Percentiles rank a stretch among this genome's conserved stretches.
Conservation (phyloP, 108 stramenopile genomes). For the Cyclotella atomus region DNA sequence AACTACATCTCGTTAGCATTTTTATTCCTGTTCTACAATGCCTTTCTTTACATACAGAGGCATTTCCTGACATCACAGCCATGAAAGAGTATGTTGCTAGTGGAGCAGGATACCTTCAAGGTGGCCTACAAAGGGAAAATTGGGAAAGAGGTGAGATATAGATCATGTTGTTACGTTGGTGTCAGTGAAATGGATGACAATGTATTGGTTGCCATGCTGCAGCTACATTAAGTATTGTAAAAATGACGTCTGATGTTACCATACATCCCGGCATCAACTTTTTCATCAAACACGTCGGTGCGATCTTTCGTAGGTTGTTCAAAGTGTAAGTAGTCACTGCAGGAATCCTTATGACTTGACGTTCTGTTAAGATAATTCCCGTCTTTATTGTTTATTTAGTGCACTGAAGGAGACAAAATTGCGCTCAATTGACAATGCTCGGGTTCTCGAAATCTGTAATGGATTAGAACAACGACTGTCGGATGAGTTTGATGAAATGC, state of each 20-base stretch:
- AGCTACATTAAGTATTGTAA: slow-evolving; percentile 60
- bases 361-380: background rate
- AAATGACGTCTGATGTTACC: slow-evolving; percentile 47
- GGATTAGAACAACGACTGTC: slow-evolving; percentile 49
- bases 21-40: background rate
- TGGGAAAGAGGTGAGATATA: slow-evolving; percentile 57
- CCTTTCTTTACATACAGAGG: slow-evolving; percentile 27
- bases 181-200: too few species aligned
- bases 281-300: slow-evolving; percentile 68
- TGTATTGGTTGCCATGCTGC: too few species aligned
- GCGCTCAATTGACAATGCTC: slow-evolving; percentile 46
- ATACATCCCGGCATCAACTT: slow-evolving; percentile 73
- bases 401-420: slow-evolving; percentile 53
- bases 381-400: slow-evolving; percentile 5
- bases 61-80: slow-evolving; percentile 61
- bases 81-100: slow-evolving; percentile 63
- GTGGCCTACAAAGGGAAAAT: slow-evolving; percentile 71
- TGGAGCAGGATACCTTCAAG: slow-evolving; percentile 66
- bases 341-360: background rate
- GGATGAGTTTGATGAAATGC: slow-evolving; percentile 61
- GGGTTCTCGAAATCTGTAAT: slow-evolving; percentile 47
- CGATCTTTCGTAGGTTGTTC: slow-evolving; percentile 72
- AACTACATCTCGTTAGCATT: background rate
- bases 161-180: background rate
- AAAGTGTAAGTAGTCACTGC: slow-evolving; percentile 15